Conservation (phyloP, 768 basidiomycete genomes). For the Suillus subalutaceus region DNA sequence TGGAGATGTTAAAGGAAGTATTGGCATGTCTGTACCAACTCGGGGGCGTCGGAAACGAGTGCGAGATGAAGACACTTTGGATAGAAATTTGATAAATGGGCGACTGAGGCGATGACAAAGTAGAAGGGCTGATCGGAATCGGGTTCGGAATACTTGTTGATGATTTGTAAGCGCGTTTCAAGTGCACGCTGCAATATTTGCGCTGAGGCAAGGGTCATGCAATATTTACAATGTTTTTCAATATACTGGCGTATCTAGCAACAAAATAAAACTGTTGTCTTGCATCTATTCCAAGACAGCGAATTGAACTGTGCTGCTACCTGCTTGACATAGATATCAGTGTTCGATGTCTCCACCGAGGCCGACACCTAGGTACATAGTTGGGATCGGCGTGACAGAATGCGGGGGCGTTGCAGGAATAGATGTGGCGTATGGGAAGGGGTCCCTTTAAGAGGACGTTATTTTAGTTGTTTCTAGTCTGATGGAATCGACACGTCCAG, state of each 20-base stretch:
- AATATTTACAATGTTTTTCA: background rate
- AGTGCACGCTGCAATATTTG: background rate
- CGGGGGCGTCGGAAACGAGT: slow-evolving; percentile 19
- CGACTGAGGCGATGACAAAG: background rate
- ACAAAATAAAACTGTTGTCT: background rate
- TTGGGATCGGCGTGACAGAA: background rate
- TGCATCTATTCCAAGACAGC: background rate
- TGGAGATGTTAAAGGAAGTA: slow-evolving; percentile 36
- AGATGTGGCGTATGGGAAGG: background rate
- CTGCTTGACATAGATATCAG: background rate
- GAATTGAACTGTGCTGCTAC: background rate
- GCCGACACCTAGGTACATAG: background rate
- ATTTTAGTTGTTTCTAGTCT: background rate
- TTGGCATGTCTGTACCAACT: slow-evolving; percentile 30
- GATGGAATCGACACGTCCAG: background rate
- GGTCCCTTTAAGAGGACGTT: background rate
- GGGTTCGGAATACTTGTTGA: background rate
- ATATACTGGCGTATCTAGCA: background rate
- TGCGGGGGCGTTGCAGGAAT: background rate
- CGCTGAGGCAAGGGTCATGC: background rate
- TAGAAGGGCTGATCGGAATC: background rate
- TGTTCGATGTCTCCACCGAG: background rate
- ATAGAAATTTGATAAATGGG: background rate
- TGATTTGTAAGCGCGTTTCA: slow-evolving; percentile 1
- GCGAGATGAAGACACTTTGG: slow-evolving; percentile 21